Evolutionary conservation across 768 basidiomycete species (phyloP).

Genomic region (Lactarius tabidus): DNA sequence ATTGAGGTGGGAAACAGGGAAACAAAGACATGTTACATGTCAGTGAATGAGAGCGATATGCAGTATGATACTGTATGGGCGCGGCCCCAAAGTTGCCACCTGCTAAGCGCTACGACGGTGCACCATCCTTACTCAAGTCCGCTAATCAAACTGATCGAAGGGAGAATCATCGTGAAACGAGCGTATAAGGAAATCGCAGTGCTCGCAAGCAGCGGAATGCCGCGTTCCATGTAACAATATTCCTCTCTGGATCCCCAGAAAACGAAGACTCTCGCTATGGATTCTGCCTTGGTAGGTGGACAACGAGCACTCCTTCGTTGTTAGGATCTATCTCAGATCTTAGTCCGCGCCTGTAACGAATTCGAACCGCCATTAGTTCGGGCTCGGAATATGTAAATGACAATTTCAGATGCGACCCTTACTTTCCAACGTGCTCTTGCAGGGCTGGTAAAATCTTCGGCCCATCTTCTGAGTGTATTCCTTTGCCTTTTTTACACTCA

Average conservation of each 20-base stretch:
- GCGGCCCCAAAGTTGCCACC: not conserved
- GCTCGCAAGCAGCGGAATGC: not conserved
- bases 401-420: not conserved
- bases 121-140: not conserved
- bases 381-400: not conserved
- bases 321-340: not conserved
- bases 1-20: not conserved
- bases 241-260: not conserved
- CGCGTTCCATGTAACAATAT: not conserved
- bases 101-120: not conserved
- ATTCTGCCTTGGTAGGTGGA: not conserved
- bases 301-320: not conserved
- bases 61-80: too few species aligned
- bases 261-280: not conserved
- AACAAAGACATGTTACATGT: not conserved
- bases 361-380: not conserved
- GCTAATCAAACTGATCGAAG: not conserved
- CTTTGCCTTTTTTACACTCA: not conserved
- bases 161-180: not conserved
- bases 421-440: not conserved
- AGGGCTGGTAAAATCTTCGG: not conserved
- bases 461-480: not conserved
- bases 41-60: too few species aligned
- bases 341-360: constrained; percentile 7
- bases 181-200: not conserved